Conservation (phyloP, 129 eudicot species). For the Artemisia annua region DNA sequence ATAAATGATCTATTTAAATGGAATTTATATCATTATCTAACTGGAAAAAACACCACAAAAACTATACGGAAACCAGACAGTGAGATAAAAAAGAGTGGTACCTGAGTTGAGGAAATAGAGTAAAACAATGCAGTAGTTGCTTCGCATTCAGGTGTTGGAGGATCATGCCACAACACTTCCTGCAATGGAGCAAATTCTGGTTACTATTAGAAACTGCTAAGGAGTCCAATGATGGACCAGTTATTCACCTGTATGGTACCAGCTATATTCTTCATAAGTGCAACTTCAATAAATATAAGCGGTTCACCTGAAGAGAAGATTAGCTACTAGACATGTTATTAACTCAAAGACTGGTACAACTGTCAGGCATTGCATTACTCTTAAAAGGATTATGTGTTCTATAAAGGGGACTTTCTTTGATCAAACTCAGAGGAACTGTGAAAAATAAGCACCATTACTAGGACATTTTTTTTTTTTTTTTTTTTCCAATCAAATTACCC, state of each 20-base stretch:
- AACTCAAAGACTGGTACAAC: neutral
- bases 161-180: constrained; percentile 98
- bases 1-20: neutral
- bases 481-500: neutral
- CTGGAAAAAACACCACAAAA: neutral
- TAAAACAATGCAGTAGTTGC: constrained; percentile 94
- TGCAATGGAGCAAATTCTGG: constrained; percentile 28
- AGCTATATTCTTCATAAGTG: constrained; percentile 89
- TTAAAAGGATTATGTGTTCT: neutral
- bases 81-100: constrained; percentile 19
- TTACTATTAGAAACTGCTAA: constrained; percentile 14
- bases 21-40: constrained; percentile 4
- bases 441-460: constrained; percentile 2
- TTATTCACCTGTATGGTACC: constrained; percentile 71
- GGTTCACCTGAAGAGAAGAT: constrained; percentile 73
- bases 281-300: constrained; percentile 98
- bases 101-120: constrained; percentile 96
- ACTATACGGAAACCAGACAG: neutral
- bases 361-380: neutral
- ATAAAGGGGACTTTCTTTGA: neutral
- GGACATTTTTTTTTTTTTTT: neutral
- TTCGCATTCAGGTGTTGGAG: constrained; percentile 83
- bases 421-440: constrained; percentile 1
- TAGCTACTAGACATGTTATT: constrained; percentile 12
- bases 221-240: neutral